Evolutionary conservation across 225 moss, liverwort and hornwort species (phyloP), one percentile per base, ranked within the genome.

Genomic region (Pseudoscleropodium purum): DNA sequence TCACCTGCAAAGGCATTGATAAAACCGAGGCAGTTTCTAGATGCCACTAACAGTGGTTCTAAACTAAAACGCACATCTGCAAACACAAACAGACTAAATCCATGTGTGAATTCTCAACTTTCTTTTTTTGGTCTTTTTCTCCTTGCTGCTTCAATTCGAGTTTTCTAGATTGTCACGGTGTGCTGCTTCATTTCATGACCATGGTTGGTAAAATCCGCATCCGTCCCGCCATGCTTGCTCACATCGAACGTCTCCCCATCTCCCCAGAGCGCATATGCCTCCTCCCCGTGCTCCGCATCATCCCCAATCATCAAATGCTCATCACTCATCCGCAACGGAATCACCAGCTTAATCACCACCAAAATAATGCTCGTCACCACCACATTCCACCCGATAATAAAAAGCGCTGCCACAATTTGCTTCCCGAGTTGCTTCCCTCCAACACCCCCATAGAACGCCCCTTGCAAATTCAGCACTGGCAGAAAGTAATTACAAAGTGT

Each of bases 261-360:
- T 56, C 92, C 92, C 92, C 92, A 92, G 2, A 92, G 89, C 11
- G 94, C 94, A 11, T 93, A 93, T 15, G 94, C 94, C 21, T 92
- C 94, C 76, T 94, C 92, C 1, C 94, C 94, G 39, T 94, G 94
- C 82, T 90, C 94, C n/a, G 94, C 94, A 39, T 94, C 94, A 47
- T 94, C 92, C 2, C 94, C 94, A 65, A 94, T 82, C 61, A 92
- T 18, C 34, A 94, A 82, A 31, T 92, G 91, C 83, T 94, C 90
- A 13, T 94, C 94, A 29, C 86, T 88, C 94, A 94, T 94, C 75
- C 94, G 94, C 23, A 94, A 75, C 34, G 94, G 94, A 18, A 91
- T 92, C 18, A 92, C 72, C 20, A 90, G 63, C 54, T 16, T 13
- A 39, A 92, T 91, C 79, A 85, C 9, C 26, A 86, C 2, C 21